phyloP scores from a whole-genome alignment of 2,329 filamentous ascomycete species.

The Penicillium sp. region DNA sequence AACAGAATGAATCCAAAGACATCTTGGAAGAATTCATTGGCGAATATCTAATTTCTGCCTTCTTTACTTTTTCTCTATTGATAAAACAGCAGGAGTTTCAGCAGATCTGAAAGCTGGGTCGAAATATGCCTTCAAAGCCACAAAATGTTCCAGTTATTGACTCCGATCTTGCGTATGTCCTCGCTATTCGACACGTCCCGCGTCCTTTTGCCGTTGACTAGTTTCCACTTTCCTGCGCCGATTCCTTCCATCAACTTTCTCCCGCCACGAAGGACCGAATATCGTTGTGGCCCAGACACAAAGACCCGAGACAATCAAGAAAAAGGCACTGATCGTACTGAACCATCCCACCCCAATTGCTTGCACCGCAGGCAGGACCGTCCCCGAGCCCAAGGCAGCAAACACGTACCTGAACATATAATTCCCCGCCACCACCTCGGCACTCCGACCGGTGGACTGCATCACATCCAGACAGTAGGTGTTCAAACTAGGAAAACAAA shows the following conservation, averaged over 20 bases:
- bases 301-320: slow-evolving; percentile 46
- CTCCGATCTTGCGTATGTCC: no score
- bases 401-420: slow-evolving; percentile 73
- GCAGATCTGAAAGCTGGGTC: no score
- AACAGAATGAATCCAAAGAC: no score
- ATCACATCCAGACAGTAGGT: slow-evolving; percentile 81
- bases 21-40: no score
- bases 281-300: slow-evolving; percentile 46
- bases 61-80: no score
- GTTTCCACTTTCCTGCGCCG: slow-evolving; percentile 25
- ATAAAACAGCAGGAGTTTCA: no score
- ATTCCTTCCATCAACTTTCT: slow-evolving; percentile 47
- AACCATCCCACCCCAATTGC: slow-evolving; percentile 76
- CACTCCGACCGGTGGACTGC: slow-evolving; percentile 53
- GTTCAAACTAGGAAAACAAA: slow-evolving; percentile 69
- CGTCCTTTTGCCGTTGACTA: no score
- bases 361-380: slow-evolving; percentile 68
- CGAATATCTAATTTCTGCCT: no score
- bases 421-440: slow-evolving; percentile 73
- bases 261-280: slow-evolving; percentile 50
- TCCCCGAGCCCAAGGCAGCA: slow-evolving; percentile 63
- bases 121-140: no score
- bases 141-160: no score
- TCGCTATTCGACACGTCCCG: no score
- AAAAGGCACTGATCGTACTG: slow-evolving; percentile 60